Evolutionary conservation across 2,329 filamentous ascomycete species (phyloP), one percentile per base, ranked within the genome.

Genomic region (Pestalotiopsis sp.): DNA sequence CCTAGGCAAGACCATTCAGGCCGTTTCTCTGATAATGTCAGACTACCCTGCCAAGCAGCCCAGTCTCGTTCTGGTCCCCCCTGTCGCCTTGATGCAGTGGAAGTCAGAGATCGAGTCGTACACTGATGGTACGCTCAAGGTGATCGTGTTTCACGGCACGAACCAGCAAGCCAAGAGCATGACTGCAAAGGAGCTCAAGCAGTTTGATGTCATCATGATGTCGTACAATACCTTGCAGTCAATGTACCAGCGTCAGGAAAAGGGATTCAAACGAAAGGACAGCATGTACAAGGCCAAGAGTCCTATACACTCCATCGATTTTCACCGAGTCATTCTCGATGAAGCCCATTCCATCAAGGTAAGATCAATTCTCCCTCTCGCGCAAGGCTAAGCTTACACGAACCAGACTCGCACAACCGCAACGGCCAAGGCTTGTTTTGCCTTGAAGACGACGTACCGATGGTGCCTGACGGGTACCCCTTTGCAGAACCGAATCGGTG

Each of bases 1-100:
- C 6, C 93, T 99, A 82, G 96, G 96, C 64, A 99, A 99, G 83
- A 99, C 96, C 0, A 98, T 99, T 64, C 96, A 99, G 80, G 95
- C 96, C 2, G 96, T 99, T 20, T 98, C 95, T 3, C 87, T 99
- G 59, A 94, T 99, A 80, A 98, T 98, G 96, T 98, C 95, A 0
- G 95, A 98, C 78, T 98, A 93, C 75, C 95, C 95, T 3, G 92
- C 91, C 25, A 92, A 92, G 73, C 83, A 91, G 67, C 95, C 96
- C 1, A 93, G 94, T 0, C 85, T 98, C 3, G 95, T 98, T 1
- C 87, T 98, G 41, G 94, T 97, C 0, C 95, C 95, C 0, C 95
- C 95, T 0, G 95, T 98, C 56, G 95, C 95, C 56, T 82, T 98
- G 64, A 97, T 98, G 92, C 95, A 98, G 77, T 98, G 95, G 95